phyloP scores from a whole-genome alignment of 345 rosid genomes.

The Clausena lansium region DNA sequence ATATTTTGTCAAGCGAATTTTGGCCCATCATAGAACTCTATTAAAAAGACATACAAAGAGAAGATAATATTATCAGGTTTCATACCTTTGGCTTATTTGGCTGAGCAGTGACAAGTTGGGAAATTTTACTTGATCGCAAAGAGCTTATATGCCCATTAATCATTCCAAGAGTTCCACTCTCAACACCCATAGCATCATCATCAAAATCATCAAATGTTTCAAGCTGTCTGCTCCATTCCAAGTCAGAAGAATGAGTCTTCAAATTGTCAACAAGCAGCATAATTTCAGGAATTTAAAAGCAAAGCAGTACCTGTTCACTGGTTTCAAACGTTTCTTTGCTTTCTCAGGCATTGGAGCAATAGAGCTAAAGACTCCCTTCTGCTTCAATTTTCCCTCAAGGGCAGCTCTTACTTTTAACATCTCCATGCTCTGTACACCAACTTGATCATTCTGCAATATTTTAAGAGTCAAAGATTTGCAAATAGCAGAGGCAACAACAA shows the following conservation, averaged over 20 bases:
- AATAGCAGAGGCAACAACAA: conserved; percentile 1
- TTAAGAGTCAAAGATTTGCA: conserved; percentile 17
- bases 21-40: neutral
- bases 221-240: conserved; percentile 50
- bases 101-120: conserved; percentile 47
- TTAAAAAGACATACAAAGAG: neutral
- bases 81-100: conserved; percentile 63
- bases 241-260: conserved; percentile 15
- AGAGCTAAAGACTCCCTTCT: conserved; percentile 49
- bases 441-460: conserved; percentile 53
- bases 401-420: conserved; percentile 86
- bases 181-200: conserved; percentile 55
- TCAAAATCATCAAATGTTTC: conserved; percentile 81
- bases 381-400: conserved; percentile 76
- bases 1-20: neutral
- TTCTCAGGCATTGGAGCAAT: conserved; percentile 45
- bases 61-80: neutral
- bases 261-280: conserved; percentile 16
- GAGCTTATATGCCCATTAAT: conserved; percentile 26
- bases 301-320: conserved; percentile 55
- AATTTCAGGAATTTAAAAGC: neutral
- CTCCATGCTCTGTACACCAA: conserved; percentile 70
- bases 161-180: conserved; percentile 25
- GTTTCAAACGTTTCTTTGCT: conserved; percentile 44
- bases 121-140: conserved; percentile 39